phyloP scores from a whole-genome alignment of 306 rosid genomes.

The Glycyrrhiza uralensis region DNA sequence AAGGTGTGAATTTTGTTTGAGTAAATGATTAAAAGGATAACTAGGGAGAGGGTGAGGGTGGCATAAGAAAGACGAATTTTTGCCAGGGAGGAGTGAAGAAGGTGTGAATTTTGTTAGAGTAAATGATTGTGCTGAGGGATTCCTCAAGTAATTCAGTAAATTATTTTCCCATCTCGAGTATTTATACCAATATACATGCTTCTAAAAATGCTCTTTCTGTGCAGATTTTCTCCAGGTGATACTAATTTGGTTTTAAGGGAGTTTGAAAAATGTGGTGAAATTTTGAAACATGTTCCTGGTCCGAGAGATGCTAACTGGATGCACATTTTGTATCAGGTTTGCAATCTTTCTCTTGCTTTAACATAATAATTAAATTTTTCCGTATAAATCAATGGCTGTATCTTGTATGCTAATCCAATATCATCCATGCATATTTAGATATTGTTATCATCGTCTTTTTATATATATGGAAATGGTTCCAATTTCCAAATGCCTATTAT shows the following conservation, averaged over 20 bases:
- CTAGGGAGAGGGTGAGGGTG: neutral
- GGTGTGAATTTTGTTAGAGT: neutral
- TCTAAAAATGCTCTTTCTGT: constrained; percentile 16
- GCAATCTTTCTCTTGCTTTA: constrained; percentile 8
- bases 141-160: neutral
- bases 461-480: neutral
- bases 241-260: constrained; percentile 87
- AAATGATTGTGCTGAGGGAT: neutral
- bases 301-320: constrained; percentile 95
- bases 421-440: neutral
- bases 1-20: neutral
- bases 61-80: neutral
- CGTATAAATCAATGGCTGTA: neutral
- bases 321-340: constrained; percentile 90
- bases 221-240: constrained; percentile 86
- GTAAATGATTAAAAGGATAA: neutral
- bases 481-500: neutral
- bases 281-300: constrained; percentile 91
- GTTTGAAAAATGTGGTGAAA: constrained; percentile 93
- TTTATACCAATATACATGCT: neutral
- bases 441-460: neutral
- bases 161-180: neutral
- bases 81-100: neutral
- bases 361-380: neutral
- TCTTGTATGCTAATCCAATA: neutral